phyloP scores from a whole-genome alignment of 2,329 filamentous ascomycete genomes.

The Lecanoromycetidae sp. region DNA sequence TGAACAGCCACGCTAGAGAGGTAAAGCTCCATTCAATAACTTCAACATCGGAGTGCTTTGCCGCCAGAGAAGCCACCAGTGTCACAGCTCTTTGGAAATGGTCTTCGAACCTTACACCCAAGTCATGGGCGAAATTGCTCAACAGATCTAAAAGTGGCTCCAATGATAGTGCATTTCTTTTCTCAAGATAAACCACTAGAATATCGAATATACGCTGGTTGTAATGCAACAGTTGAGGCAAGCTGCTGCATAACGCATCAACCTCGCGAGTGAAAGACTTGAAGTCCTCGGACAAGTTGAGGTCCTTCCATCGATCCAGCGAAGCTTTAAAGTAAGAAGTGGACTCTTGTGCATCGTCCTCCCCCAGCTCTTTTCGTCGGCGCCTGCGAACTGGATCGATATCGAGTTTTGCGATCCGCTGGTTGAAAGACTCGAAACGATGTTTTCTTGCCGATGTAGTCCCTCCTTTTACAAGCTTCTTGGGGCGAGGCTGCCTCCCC shows the following conservation, averaged over 20 bases:
- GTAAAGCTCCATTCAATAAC: constrained; percentile 98
- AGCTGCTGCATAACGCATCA: constrained; percentile 68
- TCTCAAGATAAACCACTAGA: constrained; percentile 63
- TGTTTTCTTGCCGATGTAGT: constrained; percentile 72
- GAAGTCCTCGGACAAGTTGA: constrained; percentile 78
- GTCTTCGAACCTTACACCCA: constrained; percentile 77
- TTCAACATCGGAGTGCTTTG: constrained; percentile 63
- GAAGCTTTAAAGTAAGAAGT: constrained; percentile 81
- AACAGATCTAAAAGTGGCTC: constrained; percentile 82
- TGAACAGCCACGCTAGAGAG: constrained; percentile 89
- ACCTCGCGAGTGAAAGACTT: constrained; percentile 64
- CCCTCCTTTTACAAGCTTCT: constrained; percentile 52
- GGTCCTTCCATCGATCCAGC: constrained; percentile 77
- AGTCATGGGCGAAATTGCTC: constrained; percentile 86
- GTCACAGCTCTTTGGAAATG: constrained; percentile 67
- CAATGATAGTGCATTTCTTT: constrained; percentile 64
- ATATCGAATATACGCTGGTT: constrained; percentile 71
- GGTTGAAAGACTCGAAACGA: constrained; percentile 81
- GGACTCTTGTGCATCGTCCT: constrained; percentile 59
- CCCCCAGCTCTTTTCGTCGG: constrained; percentile 70
- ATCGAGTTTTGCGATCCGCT: constrained; percentile 81
- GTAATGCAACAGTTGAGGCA: constrained; percentile 85
- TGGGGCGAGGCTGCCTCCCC: constrained; percentile 56
- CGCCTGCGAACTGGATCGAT: constrained; percentile 88
- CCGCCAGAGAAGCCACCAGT: constrained; percentile 66